Evolutionary conservation across 257 asterid genomes (phyloP), one percentile per base, ranked within the genome.

Genomic region (Cinchona pubescens): DNA sequence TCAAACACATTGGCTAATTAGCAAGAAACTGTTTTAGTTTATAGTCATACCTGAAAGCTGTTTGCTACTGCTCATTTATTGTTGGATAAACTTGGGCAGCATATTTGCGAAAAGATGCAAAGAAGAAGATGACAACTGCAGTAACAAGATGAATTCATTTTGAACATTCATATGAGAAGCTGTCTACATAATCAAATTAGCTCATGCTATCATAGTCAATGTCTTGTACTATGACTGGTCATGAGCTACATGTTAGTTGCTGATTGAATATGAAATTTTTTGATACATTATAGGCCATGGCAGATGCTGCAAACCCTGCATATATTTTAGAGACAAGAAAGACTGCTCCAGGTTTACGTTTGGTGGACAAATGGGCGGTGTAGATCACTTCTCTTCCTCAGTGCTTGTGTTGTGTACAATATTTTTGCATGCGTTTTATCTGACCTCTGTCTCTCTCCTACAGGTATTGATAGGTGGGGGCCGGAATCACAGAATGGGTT

Each of bases 341-440:
- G 87, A 95, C 98, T 45, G 99, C 98, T 78, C 98, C 98, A 21
- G 96, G 93, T 78, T 87, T 95, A 79, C 94, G 99, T 74, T 81
- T 92, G 88, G 92, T 92, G 91, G 99, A 95, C 80, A 95, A 95
- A 81, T 95, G 99, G 99, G 98, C 98, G 96, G 97, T 95, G 86
- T 79, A 85, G 85, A 89, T 86, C 87, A 67, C 82, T 83, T 72
- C 72, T 82, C 81, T 72, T 64, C 72, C 79, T 75, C 69, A 46
- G 27, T 58, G 63, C n/a, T 60, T 12, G 46, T 40, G 25, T 51
- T 42, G 51, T 75, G 19, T 30, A 9, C 60, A 29, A 42, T 56
- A 58, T 62, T 13, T 61, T 25, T 58, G 30, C 10, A 38, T 79
- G 82, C 73, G 49, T 34, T 23, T 67, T 73, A 51, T 69, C 42